phyloP scores from a whole-genome alignment of 805 yeast species.

The Maudiozyma bulderi region DNA sequence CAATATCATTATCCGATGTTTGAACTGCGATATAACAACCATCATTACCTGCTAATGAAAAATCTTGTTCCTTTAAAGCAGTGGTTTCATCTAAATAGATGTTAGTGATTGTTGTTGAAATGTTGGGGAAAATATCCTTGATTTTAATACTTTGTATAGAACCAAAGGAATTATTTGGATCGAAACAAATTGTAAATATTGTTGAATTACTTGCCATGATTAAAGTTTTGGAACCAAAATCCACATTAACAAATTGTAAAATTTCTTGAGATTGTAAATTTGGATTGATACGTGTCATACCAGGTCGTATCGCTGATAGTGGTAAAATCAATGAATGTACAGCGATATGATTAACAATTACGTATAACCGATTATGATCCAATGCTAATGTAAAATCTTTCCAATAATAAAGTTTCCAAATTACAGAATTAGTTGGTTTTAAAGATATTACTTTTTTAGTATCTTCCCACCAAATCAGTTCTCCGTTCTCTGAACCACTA shows the following conservation, averaged over 20 bases:
- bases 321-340: conserved; percentile 14
- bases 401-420: conserved; percentile 14
- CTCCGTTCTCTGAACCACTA: conserved; percentile 28
- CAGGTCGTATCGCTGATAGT: neutral
- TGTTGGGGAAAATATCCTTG: conserved; percentile 3
- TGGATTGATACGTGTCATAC: neutral
- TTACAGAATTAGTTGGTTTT: conserved; percentile 16
- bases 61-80: conserved; percentile 18
- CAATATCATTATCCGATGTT: conserved; percentile 16
- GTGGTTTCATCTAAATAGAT: conserved; percentile 24
- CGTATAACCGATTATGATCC: conserved; percentile 18
- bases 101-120: conserved; percentile 9
- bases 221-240: conserved; percentile 24
- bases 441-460: conserved; percentile 11
- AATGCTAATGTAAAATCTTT: conserved; percentile 19
- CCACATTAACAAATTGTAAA: conserved; percentile 22
- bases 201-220: conserved; percentile 15
- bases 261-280: neutral
- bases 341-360: conserved; percentile 18
- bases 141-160: conserved; percentile 8
- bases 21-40: conserved; percentile 26
- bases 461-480: conserved; percentile 29
- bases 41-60: conserved; percentile 24
- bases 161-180: conserved; percentile 19
- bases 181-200: conserved; percentile 17